Base-by-base conservation (phyloP, 2,329 filamentous ascomycete genomes). In the Clonostachys chloroleuca region DNA sequence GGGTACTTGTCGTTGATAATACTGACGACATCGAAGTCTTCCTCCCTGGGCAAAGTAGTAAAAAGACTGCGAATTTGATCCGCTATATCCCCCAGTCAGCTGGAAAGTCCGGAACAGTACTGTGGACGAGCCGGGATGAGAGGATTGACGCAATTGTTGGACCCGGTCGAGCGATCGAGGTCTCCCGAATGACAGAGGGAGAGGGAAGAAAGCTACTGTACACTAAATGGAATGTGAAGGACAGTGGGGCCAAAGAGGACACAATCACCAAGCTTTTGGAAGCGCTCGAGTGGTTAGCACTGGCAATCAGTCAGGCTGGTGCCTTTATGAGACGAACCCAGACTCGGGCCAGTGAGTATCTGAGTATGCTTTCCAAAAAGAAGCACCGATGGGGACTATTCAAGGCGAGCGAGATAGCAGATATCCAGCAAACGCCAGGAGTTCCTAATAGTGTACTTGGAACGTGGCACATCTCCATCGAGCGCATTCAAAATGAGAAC, bases 1-100 rank as follows among this genome's bases (percentile, higher is more conserved):
- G 60, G 64, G 40, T 67, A 1, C 42, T 67, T 5, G 37, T 68
- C 12, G 40, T 67, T 12, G 64, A 67, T 13, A 68, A 67, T 33
- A 62, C 59, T 5, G 60, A 67, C 45, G 54, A 65, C 20, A 45
- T 64, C 2, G 34, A 33, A 3, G 46, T 66, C 2, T 42, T 42
- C 40, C 7, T 17, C 18, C 8, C 37, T 9, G 24, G 24, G 3
- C 24, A 39, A 39, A 18, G 9, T 39, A 5, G 12, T 8, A n/a
- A 39, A 18, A n/a, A n/a, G 17, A 39, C 14, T n/a, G 10, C 12
- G 12, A 39, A n/a, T n/a, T 39, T 39, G 14, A 8, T n/a, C 36
- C 14, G 36, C 14, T 39, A n/a, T 18, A n/a, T 39, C 36, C 36
- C 36, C 7, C 36, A 39, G 12, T n/a, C 14, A n/a, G 14, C 17